A percentile compares a stretch with the other conserved stretches of the same genome.
These are phyloP conservation scores for Aspergillus oerlinghausenensis DNA, from an alignment of 2,329 filamentous ascomycete genomes.

Conservation along the genomic window DNA sequence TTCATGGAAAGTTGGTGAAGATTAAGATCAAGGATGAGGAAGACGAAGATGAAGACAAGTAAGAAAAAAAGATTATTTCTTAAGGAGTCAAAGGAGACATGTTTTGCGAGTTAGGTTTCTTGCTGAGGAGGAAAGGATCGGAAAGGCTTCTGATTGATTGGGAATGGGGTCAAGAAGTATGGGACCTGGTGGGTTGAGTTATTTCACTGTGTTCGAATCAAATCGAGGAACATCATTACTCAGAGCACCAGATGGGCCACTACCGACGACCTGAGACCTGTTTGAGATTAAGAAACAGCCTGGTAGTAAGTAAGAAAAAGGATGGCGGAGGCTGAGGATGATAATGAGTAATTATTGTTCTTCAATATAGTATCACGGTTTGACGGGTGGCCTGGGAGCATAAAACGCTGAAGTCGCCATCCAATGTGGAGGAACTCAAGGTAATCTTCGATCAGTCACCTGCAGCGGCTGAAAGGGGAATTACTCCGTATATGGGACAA, in stretches of 20 bases:
- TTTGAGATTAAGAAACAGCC: not conserved
- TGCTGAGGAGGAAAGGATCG: not conserved
- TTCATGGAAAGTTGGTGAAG: not conserved
- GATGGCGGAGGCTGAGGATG: not conserved
- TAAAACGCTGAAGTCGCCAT: not conserved
- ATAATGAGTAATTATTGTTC: not conserved
- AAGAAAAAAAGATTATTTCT: conserved; percentile 8
- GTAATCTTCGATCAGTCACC: not conserved
- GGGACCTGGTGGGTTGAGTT: not conserved
- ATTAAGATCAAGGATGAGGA: conserved; percentile 1
- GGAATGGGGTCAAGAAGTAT: not conserved
- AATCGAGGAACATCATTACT: not conserved
- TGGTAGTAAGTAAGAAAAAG: not conserved
- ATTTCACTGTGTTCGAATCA: not conserved
- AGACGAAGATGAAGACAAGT: conserved; percentile 6
- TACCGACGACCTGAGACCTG: not conserved
- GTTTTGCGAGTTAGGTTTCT: not conserved
- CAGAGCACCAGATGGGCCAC: not conserved
- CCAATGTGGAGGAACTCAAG: not conserved
- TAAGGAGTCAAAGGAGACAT: not conserved
- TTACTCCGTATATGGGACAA: not conserved
- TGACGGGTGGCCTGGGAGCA: not conserved
- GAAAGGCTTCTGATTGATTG: not conserved
- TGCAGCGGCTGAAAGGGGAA: not conserved
- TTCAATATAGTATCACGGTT: not conserved